Evolutionary conservation across 441 rosid species (phyloP), one percentile per base, ranked within the genome.

Genomic region (Hura crepitans): DNA sequence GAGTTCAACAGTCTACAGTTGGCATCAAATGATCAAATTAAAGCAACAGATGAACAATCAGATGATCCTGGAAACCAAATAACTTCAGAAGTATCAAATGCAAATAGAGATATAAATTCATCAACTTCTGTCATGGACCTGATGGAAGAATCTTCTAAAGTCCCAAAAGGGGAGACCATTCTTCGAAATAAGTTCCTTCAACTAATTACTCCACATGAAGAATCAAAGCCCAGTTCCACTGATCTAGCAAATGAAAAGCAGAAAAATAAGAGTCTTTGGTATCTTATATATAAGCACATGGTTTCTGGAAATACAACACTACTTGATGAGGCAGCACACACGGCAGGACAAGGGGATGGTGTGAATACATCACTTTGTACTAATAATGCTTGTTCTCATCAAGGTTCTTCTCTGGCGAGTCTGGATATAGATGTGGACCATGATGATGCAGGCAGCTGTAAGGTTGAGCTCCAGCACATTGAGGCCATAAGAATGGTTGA

Each of bases 401-500:
- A 54, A 56, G 78, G 33, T 59, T 20, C 43, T 56, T 30, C 74
- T 17, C 68, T 46, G 20, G 42, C 49, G 63, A 79, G 66, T 59
- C 77, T 51, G 37, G 75, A 66, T 43, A 55, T 51, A 62, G 66
- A 58, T 61, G 28, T 22, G 62, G 72, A 72, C 42, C 70, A 75
- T 66, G 22, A 74, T 31, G 49, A 33, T 2, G 68, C 73, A 70
- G 85, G 74, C 62, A 62, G 61, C 31, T 81, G 50, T 75, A 80
- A 69, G 68, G 72, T 76, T 58, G 79, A 83, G 66, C 62, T 66
- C 72, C 75, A 77, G 79, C 79, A 85, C 74, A 82, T 72, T 0
- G 92, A 90, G 85, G 92, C 93, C 68, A 84, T 95, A 73, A 89
- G 86, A 75, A 83, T 95, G 55, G 85, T 95, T 37, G 96, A 92